These are phyloP conservation scores for Colletotrichum shisoi DNA, from an alignment of 2,329 filamentous ascomycete genomes.

Conservation along the genomic window DNA sequence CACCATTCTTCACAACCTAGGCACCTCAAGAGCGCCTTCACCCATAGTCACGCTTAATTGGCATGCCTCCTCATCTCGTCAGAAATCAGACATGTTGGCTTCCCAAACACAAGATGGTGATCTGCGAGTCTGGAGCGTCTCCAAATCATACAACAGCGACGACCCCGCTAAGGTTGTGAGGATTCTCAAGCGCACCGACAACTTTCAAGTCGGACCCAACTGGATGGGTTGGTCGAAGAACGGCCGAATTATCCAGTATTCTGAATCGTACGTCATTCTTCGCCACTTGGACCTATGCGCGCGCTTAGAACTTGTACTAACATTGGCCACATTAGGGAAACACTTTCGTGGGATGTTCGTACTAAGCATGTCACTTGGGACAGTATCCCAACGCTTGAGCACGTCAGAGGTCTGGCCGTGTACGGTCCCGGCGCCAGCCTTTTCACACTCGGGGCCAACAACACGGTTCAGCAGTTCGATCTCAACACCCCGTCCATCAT, in stretches of 20 bases:
- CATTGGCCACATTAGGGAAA: constrained; percentile 68
- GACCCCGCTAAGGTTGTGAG: constrained; percentile 89
- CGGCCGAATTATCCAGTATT: constrained; percentile 90
- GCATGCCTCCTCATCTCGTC: constrained; percentile 95
- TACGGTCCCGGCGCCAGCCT: constrained; percentile 90
- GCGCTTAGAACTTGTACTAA: constrained; percentile 53
- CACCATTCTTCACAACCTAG: constrained; percentile 91
- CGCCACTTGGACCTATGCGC: constrained; percentile 52
- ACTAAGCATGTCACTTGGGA: constrained; percentile 97
- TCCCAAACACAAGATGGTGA: constrained; percentile 92
- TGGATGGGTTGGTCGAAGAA: constrained; percentile 99
- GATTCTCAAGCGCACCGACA: constrained; percentile 81
- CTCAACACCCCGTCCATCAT: constrained; percentile 82
- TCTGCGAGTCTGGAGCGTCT: constrained; percentile 93
- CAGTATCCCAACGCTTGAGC: constrained; percentile 82
- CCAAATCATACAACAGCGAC: constrained; percentile 75
- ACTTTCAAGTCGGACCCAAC: constrained; percentile 76
- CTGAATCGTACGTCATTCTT: constrained; percentile 72
- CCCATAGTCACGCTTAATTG: constrained; percentile 87
- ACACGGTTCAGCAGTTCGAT: constrained; percentile 94
- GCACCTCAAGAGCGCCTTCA: constrained; percentile 82
- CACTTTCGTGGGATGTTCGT: constrained; percentile 93
- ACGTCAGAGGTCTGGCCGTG: constrained; percentile 81
- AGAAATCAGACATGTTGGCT: constrained; percentile 97
- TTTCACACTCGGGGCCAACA: constrained; percentile 87